Evolutionary conservation across 2,329 filamentous ascomycete species (phyloP).

Genomic region (Aspergillus oerlinghausenensis): DNA sequence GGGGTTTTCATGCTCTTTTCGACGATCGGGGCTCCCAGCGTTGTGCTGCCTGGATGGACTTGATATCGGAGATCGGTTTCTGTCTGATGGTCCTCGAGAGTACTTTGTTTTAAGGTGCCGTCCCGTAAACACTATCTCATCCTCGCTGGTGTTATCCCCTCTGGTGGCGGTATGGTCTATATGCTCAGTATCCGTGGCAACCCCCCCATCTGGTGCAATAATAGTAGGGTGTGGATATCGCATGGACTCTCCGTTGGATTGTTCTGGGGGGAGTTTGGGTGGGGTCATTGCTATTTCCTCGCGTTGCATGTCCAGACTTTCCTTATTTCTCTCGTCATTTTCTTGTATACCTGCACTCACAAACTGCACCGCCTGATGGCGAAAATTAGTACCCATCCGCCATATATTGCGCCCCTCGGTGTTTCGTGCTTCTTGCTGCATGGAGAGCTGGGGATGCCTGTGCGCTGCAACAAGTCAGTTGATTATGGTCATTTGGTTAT

Average conservation of each 20-base stretch:
- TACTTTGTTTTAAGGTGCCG: constrained; percentile 20
- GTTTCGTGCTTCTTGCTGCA: constrained; percentile 57
- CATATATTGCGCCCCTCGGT: constrained; percentile 49
- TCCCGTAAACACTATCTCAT: constrained; percentile 46
- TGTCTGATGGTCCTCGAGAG: constrained; percentile 7
- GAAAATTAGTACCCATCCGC: constrained; percentile 47
- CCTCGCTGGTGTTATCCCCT: constrained; percentile 60
- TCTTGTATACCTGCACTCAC: constrained; percentile 54
- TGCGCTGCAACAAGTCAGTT: constrained; percentile 12
- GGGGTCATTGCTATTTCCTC: background rate
- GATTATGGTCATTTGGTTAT: background rate
- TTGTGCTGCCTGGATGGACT: background rate
- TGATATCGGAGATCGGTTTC: background rate
- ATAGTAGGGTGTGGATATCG: constrained; percentile 15
- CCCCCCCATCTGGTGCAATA: constrained; percentile 31
- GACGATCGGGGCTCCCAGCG: background rate
- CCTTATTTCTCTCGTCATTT: constrained; percentile 18
- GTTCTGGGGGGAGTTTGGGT: background rate
- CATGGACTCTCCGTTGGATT: background rate
- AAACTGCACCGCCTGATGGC: constrained; percentile 55
- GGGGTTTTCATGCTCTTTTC: background rate
- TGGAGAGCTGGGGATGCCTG: constrained; percentile 33
- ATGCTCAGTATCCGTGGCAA: constrained; percentile 24
- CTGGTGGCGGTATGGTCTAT: constrained; percentile 29
- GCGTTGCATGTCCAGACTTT: constrained; percentile 3